phyloP scores from a whole-genome alignment of 1,139 yeast species.

The Debaryomyces nepalensis region DNA sequence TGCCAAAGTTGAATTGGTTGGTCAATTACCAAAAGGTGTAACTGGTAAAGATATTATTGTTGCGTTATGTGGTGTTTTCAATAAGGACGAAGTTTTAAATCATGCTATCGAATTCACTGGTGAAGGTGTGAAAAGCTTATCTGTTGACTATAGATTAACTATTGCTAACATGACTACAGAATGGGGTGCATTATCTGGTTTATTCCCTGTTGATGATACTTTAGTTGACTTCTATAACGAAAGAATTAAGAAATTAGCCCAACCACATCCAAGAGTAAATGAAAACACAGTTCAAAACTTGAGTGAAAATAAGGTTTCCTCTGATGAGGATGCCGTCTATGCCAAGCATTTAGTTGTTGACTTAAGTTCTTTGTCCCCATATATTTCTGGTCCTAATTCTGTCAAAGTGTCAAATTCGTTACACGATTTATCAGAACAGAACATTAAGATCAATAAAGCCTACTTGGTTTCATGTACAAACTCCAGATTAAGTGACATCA shows the following conservation, averaged over 20 bases:
- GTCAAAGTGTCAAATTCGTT: conserved; percentile 88
- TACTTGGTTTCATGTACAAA: conserved; percentile 98
- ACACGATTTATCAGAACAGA: conserved; percentile 69
- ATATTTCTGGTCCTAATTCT: conserved; percentile 94
- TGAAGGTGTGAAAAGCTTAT: conserved; percentile 71
- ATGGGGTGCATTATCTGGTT: conserved; percentile 98
- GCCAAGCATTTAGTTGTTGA: conserved; percentile 88
- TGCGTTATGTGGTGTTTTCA: conserved; percentile 92
- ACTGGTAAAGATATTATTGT: conserved; percentile 98
- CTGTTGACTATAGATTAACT: conserved; percentile 91
- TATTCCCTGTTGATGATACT: conserved; percentile 89
- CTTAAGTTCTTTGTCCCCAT: conserved; percentile 83
- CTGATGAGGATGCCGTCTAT: conserved; percentile 81
- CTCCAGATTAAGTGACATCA: conserved; percentile 87
- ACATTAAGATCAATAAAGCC: conserved; percentile 87
- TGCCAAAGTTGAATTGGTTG: conserved; percentile 87
- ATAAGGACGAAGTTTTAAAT: conserved; percentile 93
- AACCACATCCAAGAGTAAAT: conserved; percentile 87
- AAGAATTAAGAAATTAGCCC: conserved; percentile 67
- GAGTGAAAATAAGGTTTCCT: conserved; percentile 45
- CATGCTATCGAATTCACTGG: conserved; percentile 98
- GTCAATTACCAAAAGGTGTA: conserved; percentile 81
- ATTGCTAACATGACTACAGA: conserved; percentile 99
- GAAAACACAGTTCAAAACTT: conserved; percentile 57
- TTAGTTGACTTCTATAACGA: conserved; percentile 77